Evolutionary conservation across 768 basidiomycete genomes (phyloP).

Genomic region (Pulveroboletus ravenelii): DNA sequence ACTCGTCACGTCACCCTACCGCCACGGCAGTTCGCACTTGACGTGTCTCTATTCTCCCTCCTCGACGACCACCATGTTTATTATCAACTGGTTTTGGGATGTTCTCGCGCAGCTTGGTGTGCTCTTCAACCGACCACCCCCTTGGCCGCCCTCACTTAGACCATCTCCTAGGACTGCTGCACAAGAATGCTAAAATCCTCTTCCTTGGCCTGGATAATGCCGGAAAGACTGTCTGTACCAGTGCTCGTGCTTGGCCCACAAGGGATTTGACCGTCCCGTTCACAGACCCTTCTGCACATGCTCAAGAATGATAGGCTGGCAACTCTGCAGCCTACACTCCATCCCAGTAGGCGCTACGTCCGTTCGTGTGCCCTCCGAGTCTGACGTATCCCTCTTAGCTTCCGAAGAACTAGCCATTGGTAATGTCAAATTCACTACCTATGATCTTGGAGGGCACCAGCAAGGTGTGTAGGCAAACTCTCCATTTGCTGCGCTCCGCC

Average conservation of each 20-base stretch:
- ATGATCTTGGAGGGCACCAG: conserved; percentile 96
- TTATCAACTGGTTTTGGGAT: conserved; percentile 96
- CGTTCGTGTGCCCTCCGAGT: neutral
- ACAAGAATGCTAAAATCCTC: conserved; percentile 99
- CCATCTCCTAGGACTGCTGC: conserved; percentile 62
- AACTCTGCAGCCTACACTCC: conserved; percentile 95
- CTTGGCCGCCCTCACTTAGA: neutral
- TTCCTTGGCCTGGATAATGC: conserved; percentile 99
- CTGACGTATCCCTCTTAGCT: conserved; percentile 45
- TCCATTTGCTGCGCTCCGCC: neutral
- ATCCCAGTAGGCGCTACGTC: conserved; percentile 72
- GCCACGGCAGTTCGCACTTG: conserved; percentile 1
- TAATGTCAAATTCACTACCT: conserved; percentile 98
- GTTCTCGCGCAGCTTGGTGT: conserved; percentile 88
- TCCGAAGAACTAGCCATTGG: conserved; percentile 99
- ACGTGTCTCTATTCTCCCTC: conserved; percentile 21
- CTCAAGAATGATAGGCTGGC: conserved; percentile 98
- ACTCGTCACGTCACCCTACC: conserved; percentile 18
- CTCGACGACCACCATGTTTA: conserved; percentile 55
- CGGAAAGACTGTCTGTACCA: conserved; percentile 83
- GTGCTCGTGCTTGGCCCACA: neutral
- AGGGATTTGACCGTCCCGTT: conserved; percentile 3
- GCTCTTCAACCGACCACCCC: conserved; percentile 18
- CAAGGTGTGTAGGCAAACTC: conserved; percentile 56
- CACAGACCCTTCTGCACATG: conserved; percentile 94